These are phyloP conservation scores for Arthrobotrys sphaeroides DNA, from an alignment of 2,329 filamentous ascomycete genomes.

Conservation along the genomic window DNA sequence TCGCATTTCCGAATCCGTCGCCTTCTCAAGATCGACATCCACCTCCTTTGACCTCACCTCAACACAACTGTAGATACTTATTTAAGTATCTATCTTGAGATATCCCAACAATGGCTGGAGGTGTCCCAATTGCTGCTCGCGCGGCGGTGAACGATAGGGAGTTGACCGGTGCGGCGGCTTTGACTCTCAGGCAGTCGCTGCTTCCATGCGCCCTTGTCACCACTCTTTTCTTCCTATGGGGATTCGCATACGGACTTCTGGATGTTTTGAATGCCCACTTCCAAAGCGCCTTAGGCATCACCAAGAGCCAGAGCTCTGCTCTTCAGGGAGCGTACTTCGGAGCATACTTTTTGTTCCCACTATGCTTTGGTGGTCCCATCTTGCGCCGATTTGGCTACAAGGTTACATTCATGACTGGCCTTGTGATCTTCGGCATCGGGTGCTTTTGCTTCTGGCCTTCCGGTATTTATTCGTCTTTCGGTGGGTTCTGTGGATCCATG, in stretches of 20 bases:
- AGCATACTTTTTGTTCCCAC: conserved; percentile 64
- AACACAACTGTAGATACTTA: too few relatives aligned
- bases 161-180: conserved; percentile 68
- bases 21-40: conserved; percentile 8
- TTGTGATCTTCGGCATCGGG: conserved; percentile 68
- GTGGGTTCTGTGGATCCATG: conserved; percentile 70
- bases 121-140: conserved; percentile 43
- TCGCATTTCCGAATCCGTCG: conserved; percentile 13
- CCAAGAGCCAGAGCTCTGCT: conserved; percentile 69
- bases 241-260: conserved; percentile 65
- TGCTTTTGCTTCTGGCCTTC: conserved; percentile 70
- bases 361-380: conserved; percentile 62
- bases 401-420: conserved; percentile 65
- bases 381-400: conserved; percentile 64
- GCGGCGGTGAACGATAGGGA: conserved; percentile 55
- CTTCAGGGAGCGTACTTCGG: conserved; percentile 74
- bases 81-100: not conserved
- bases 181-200: conserved; percentile 74
- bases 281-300: conserved; percentile 68
- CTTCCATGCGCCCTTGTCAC: conserved; percentile 74
- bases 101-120: conserved; percentile 45
- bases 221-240: conserved; percentile 72
- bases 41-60: conserved; percentile 13
- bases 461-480: conserved; percentile 67
- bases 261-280: conserved; percentile 69